A percentile compares a stretch with the other conserved stretches of the same genome.
phyloP scores from a whole-genome alignment of 805 yeast species.

The Pichia thaimueangensis region DNA sequence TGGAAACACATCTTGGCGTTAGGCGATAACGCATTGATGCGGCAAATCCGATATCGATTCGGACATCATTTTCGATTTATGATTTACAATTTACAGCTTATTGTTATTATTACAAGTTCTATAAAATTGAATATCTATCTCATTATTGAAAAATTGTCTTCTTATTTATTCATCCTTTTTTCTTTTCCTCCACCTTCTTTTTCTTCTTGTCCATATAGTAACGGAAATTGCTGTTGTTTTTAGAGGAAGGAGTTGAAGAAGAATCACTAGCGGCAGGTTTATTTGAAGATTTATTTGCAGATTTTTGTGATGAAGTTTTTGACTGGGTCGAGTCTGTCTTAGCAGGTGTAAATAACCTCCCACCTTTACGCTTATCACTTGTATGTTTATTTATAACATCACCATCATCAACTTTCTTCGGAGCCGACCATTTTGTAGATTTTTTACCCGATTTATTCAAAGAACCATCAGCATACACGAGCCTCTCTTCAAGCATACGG shows the following conservation, averaged over 20 bases:
- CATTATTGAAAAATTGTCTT: too few relatives aligned
- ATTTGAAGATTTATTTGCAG: background rate
- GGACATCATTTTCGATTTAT: too few relatives aligned
- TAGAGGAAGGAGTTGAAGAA: background rate
- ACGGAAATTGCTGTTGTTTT: slow-evolving; percentile 11
- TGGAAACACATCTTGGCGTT: too few relatives aligned
- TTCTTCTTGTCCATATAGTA: slow-evolving; percentile 26
- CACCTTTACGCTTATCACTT: slow-evolving; percentile 1
- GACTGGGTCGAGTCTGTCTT: too few relatives aligned
- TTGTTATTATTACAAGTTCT: too few relatives aligned
- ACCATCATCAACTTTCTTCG: slow-evolving; percentile 8
- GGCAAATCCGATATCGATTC: too few relatives aligned
- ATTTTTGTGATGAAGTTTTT: background rate
- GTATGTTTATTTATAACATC: background rate
- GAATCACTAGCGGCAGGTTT: background rate
- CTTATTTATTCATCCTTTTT: slow-evolving; percentile 21
- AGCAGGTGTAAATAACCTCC: background rate
- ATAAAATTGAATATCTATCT: too few relatives aligned
- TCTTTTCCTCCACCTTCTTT: slow-evolving; percentile 49
- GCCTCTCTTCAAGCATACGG: slow-evolving; percentile 56
- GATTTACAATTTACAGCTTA: too few relatives aligned
- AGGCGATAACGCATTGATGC: too few relatives aligned
- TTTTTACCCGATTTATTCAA: slow-evolving; percentile 19
- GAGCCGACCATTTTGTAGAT: slow-evolving; percentile 20
- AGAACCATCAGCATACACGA: slow-evolving; percentile 36